phyloP scores from a whole-genome alignment of 495 filamentous ascomycete genomes.

The Penicillium soppii region DNA sequence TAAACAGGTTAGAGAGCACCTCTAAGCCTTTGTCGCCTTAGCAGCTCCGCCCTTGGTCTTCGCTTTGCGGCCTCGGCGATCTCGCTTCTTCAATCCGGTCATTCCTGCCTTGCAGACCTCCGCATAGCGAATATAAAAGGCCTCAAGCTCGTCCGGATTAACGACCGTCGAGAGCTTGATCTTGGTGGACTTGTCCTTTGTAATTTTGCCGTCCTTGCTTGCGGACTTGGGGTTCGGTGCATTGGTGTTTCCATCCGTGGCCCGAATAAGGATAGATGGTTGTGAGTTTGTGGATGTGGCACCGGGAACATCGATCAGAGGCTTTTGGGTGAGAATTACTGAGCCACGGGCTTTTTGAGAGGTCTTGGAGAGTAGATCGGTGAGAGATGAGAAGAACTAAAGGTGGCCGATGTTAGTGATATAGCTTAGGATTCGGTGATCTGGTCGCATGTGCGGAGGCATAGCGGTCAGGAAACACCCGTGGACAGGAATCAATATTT shows the following conservation, averaged over 20 bases:
- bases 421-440: slow-evolving; percentile 8
- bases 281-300: slow-evolving; percentile 20
- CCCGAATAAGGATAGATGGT: slow-evolving; percentile 76
- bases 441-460: slow-evolving; percentile 10
- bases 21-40: slow-evolving; percentile 49
- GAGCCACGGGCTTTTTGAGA: slow-evolving; percentile 72
- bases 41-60: slow-evolving; percentile 64
- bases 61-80: slow-evolving; percentile 72
- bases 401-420: slow-evolving; percentile 17
- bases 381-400: slow-evolving; percentile 85
- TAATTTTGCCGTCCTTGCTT: slow-evolving; percentile 25
- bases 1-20: slow-evolving; percentile 9
- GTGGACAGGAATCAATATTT: slow-evolving; percentile 12
- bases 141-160: slow-evolving; percentile 67
- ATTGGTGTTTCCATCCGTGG: slow-evolving; percentile 65
- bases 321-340: slow-evolving; percentile 84
- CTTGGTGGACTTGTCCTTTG: slow-evolving; percentile 50
- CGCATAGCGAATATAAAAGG: slow-evolving; percentile 84
- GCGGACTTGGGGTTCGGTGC: slow-evolving; percentile 37
- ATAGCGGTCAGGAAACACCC: not conserved
- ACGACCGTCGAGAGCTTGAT: slow-evolving; percentile 86
- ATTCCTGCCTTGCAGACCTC: slow-evolving; percentile 89
- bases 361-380: slow-evolving; percentile 67
- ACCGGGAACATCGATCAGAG: slow-evolving; percentile 21
- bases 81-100: slow-evolving; percentile 86